Conservation (phyloP, 1,284 basidiomycete species). For the Ustilago shanxiensis region DNA sequence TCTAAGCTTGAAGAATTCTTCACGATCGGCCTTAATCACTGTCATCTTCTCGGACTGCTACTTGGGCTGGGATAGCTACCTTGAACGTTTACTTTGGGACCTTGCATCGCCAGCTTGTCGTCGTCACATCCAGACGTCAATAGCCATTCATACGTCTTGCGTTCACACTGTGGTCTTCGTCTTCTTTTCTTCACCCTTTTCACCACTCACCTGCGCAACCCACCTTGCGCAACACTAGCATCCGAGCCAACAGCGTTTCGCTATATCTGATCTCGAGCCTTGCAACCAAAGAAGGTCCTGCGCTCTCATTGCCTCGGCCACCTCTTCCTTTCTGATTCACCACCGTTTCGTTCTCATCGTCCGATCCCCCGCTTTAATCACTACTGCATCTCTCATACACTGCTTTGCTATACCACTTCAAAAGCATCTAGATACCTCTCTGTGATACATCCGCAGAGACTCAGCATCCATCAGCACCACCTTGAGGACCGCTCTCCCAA, state of each 20-base stretch:
- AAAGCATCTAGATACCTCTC: conserved; percentile 44
- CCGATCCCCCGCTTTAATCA: conserved; percentile 18
- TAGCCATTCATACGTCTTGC: neutral
- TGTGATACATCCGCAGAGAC: conserved; percentile 13
- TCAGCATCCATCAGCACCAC: conserved; percentile 6
- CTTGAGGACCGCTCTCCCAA: conserved; percentile 2
- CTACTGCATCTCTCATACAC: conserved; percentile 18
- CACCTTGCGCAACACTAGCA: neutral
- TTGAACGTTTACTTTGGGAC: neutral
- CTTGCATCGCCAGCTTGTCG: neutral
- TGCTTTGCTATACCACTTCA: conserved; percentile 29
- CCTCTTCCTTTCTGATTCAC: conserved; percentile 15
- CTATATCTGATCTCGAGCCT: conserved; percentile 1
- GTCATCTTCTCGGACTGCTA: neutral
- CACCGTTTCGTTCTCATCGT: conserved; percentile 14
- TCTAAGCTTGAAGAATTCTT: neutral
- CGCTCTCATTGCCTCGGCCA: neutral
- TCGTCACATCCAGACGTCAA: conserved; percentile 1
- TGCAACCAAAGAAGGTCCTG: neutral
- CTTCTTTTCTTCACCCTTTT: neutral
- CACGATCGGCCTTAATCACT: neutral
- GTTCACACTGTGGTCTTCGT: neutral
- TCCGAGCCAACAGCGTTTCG: neutral
- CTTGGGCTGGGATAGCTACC: neutral
- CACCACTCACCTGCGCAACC: neutral